phyloP scores from a whole-genome alignment of 192 early-diverging fungal species.

The Pilaira anomala region DNA sequence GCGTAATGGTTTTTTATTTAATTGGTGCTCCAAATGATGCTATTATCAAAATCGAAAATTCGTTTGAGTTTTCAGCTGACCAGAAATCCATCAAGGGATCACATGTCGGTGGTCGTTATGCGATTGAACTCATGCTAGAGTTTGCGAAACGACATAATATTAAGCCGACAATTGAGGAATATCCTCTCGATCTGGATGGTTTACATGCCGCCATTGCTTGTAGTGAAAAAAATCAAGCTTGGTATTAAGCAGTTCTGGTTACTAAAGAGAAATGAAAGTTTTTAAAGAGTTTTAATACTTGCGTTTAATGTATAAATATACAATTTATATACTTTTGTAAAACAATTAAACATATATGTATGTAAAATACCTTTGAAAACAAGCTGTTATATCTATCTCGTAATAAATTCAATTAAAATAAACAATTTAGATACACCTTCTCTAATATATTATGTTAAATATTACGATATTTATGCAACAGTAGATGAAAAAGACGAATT shows the following conservation, averaged over 20 bases:
- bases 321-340: too few relatives aligned
- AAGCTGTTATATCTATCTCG: too few relatives aligned
- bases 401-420: too few relatives aligned
- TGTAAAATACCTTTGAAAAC: too few relatives aligned
- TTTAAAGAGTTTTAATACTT: too few relatives aligned
- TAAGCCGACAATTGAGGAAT: slow-evolving; percentile 61
- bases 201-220: slow-evolving; percentile 57
- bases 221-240: slow-evolving; percentile 52
- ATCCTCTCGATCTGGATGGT: slow-evolving; percentile 50
- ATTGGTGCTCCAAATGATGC: slow-evolving; percentile 20
- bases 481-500: too few relatives aligned
- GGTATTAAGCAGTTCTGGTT: slow-evolving; percentile 66
- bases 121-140: slow-evolving; percentile 61
- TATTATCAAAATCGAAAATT: slow-evolving; percentile 36
- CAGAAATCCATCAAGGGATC: slow-evolving; percentile 58
- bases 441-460: too few relatives aligned
- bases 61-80: slow-evolving; percentile 34
- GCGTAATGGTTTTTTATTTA: slow-evolving; percentile 28
- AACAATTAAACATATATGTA: too few relatives aligned
- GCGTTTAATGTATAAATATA: too few relatives aligned
- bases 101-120: slow-evolving; percentile 57
- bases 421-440: too few relatives aligned
- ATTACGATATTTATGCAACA: too few relatives aligned
- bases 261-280: slow-evolving; percentile 17
- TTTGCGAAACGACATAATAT: slow-evolving; percentile 68